Evolutionary conservation across 345 rosid genomes (phyloP).

Genomic region (Gossypium mustelinum): DNA sequence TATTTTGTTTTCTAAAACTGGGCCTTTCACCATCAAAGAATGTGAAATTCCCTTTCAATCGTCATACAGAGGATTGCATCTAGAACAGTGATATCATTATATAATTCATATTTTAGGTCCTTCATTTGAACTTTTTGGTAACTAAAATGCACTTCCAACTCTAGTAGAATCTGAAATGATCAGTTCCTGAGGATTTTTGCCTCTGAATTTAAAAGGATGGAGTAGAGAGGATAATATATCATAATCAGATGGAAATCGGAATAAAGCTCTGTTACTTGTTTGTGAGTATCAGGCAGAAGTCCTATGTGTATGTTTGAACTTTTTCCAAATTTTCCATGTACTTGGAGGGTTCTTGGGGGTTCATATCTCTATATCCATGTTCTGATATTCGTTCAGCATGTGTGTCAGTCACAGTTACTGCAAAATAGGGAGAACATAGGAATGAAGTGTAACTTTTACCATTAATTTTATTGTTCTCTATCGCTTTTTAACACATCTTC

Average conservation of each 20-base stretch:
- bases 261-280: background rate
- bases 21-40: slow-evolving; percentile 2
- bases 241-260: background rate
- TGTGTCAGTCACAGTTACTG: background rate
- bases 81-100: background rate
- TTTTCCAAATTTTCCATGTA: background rate
- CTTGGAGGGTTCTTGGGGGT: background rate
- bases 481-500: background rate
- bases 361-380: background rate
- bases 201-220: background rate
- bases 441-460: background rate
- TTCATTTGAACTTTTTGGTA: background rate
- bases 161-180: background rate
- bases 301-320: background rate
- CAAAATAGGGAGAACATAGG: background rate
- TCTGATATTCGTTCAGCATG: background rate
- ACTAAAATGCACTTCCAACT: background rate
- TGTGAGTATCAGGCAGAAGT: background rate
- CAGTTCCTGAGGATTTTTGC: background rate
- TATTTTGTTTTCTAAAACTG: background rate
- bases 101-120: background rate
- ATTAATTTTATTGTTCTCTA: background rate
- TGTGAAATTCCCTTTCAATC: background rate
- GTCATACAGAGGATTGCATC: background rate
- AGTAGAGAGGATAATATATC: background rate